These are phyloP conservation scores for Xylaria sp. DNA, from an alignment of 2,329 filamentous ascomycete genomes.

Conservation along the genomic window DNA sequence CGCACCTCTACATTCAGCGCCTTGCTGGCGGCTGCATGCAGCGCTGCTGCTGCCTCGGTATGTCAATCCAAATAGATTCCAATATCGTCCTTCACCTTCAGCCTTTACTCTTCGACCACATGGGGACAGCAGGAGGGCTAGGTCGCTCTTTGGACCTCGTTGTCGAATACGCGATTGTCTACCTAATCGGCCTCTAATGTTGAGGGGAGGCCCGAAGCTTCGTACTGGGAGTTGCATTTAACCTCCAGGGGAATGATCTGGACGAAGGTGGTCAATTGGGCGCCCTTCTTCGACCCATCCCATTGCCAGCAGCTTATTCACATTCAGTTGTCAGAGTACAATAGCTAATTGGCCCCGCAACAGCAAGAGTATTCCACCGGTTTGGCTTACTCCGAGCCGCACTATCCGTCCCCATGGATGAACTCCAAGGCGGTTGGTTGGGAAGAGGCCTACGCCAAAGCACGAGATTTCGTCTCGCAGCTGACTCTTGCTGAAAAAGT, in stretches of 20 bases:
- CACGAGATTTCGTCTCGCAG: slow-evolving; percentile 81
- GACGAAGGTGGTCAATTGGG: slow-evolving; percentile 2
- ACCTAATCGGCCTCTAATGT: background rate
- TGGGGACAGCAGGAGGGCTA: background rate
- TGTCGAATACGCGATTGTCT: background rate
- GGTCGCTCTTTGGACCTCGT: background rate
- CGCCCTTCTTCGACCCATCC: background rate
- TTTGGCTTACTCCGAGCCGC: slow-evolving; percentile 46
- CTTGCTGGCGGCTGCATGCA: slow-evolving; percentile 33
- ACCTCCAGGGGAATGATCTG: slow-evolving; percentile 4
- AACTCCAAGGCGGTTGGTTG: slow-evolving; percentile 77
- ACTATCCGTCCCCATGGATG: slow-evolving; percentile 90
- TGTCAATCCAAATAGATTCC: slow-evolving; percentile 9
- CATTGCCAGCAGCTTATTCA: slow-evolving; percentile 2
- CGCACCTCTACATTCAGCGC: slow-evolving; percentile 34
- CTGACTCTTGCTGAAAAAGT: slow-evolving; percentile 90
- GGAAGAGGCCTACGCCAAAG: slow-evolving; percentile 79
- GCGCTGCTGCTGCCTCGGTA: slow-evolving; percentile 38
- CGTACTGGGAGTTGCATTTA: background rate
- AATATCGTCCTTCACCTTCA: background rate
- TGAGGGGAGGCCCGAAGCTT: background rate
- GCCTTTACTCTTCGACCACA: slow-evolving; percentile 1
- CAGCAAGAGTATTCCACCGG: slow-evolving; percentile 32
- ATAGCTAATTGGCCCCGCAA: slow-evolving; percentile 23
- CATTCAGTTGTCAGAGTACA: background rate